These are phyloP conservation scores for Colletotrichum abscissum DNA, from an alignment of 2,329 filamentous ascomycete genomes.

Conservation along the genomic window DNA sequence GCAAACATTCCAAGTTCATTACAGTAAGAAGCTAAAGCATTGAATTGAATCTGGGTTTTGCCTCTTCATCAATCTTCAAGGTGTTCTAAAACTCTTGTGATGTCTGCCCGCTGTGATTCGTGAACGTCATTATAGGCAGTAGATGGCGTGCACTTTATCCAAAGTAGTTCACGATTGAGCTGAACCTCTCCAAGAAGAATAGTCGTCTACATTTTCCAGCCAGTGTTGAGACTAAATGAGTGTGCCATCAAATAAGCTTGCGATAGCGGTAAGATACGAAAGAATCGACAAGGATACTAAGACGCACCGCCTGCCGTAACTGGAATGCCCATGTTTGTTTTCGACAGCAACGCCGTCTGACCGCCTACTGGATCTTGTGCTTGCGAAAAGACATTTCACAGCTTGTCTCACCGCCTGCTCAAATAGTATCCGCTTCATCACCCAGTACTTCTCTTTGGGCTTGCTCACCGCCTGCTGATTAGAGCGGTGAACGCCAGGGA, in stretches of 20 bases:
- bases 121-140: neutral
- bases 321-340: no score
- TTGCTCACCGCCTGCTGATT: neutral
- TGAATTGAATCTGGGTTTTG: constrained; percentile 2
- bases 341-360: no score
- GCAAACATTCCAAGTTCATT: neutral
- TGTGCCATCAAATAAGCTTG: no score
- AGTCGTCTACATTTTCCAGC: neutral
- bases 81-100: neutral
- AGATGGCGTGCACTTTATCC: neutral
- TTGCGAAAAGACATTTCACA: neutral
- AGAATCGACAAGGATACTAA: no score
- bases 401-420: neutral
- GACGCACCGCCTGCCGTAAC: no score
- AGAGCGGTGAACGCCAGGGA: neutral
- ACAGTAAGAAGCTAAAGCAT: constrained; percentile 5
- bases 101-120: neutral
- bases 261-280: no score
- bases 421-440: no score
- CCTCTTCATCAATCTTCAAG: neutral
- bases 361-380: no score
- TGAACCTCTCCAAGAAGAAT: neutral
- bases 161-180: neutral
- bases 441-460: neutral
- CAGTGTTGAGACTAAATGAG: neutral